Evolutionary conservation across 352 stramenopile species (phyloP), one percentile per base, ranked within the genome.

Genomic region (Pythium utonaiense): DNA sequence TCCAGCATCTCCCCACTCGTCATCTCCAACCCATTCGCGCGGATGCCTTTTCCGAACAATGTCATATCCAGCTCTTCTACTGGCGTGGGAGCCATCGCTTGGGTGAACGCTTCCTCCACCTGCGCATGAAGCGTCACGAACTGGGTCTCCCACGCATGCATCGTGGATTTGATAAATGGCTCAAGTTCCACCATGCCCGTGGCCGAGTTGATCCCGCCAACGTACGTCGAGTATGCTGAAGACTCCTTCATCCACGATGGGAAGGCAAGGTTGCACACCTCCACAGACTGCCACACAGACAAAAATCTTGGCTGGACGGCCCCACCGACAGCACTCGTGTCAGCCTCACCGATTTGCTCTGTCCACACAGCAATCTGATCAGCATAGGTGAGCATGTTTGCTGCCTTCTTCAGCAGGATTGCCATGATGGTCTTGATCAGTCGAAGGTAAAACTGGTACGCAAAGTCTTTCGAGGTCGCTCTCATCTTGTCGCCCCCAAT

Each of bases 331-430:
- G 8, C 14, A 10, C 14, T 56, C 5, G 60, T 57, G 28, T 91
- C 78, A 0, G 74, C 78, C n/a, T 90, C 80, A n/a, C 80, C 78
- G 54, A 91, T 86, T 28, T 63, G 79, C 38, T 88, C 80, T 3
- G 67, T 85, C 77, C 78, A 91, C 48, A 75, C 51, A 0, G 71
- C 62, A 22, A 89, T 73, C 7, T 86, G 66, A 1, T 70, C 48
- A 7, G 69, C 71, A 28, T 81, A 86, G 1, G 77, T 62, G 1
- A 86, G 38, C 13, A 64, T 19, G 33, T 68, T 53, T n/a, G 62
- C 6, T 0, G 64, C 21, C 55, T 75, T 86, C 63, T 78, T 80
- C 3, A 65, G 47, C 31, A 73, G 66, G 28, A 80, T 45, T 6
- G 57, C 69, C 21, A 83, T 57, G 2, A 88, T 55, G 12, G 57